Conservation (phyloP, 345 rosid genomes). For the Citrus sinensis region DNA sequence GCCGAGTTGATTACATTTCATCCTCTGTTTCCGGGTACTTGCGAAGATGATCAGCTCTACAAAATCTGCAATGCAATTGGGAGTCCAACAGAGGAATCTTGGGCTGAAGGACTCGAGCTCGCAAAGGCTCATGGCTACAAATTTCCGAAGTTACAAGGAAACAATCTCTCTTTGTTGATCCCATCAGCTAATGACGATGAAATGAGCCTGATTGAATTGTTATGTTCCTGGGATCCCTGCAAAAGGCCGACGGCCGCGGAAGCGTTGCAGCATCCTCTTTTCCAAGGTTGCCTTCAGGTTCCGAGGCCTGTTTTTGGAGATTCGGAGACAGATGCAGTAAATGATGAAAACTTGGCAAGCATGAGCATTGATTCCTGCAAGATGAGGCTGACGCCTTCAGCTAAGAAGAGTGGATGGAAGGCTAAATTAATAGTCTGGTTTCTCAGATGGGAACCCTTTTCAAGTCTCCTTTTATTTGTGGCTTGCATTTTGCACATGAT, state of each 20-base stretch:
- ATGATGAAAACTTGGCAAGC: too few species aligned
- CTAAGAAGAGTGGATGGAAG: too few species aligned
- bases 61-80: slow-evolving; percentile 85
- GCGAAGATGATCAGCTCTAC: slow-evolving; percentile 86
- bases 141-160: slow-evolving; percentile 60
- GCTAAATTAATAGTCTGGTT: too few species aligned
- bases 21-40: slow-evolving; percentile 79
- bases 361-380: too few species aligned
- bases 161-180: slow-evolving; percentile 43
- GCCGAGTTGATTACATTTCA: slow-evolving; percentile 69
- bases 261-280: slow-evolving; percentile 86
- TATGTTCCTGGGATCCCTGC: slow-evolving; percentile 96
- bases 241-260: slow-evolving; percentile 75
- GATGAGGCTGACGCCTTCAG: too few species aligned
- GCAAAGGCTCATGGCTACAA: slow-evolving; percentile 67
- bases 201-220: slow-evolving; percentile 49
- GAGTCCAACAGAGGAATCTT: slow-evolving; percentile 64
- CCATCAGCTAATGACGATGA: slow-evolving; percentile 65
- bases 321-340: too few species aligned
- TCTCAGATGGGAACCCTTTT: too few species aligned
- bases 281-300: slow-evolving; percentile 73
- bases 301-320: slow-evolving; percentile 38
- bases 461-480: too few species aligned
- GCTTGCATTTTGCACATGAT: too few species aligned
- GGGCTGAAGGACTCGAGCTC: slow-evolving; percentile 76